These are phyloP conservation scores for Oryza rufipogon DNA, from an alignment of 176 grass and related monocot genomes.

Conservation along the genomic window DNA sequence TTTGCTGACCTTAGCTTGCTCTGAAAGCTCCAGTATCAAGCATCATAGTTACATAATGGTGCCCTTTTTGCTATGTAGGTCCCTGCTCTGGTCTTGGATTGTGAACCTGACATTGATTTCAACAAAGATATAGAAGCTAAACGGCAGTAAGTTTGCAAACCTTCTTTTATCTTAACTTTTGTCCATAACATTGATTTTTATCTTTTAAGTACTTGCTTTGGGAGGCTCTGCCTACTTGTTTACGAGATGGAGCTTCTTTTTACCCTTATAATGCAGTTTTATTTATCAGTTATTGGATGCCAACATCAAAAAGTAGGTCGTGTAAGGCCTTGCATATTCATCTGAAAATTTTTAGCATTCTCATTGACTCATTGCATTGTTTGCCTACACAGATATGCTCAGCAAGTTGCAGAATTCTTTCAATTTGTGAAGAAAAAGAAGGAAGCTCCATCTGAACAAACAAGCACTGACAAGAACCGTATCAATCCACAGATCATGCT, in stretches of 20 bases:
- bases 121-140: conserved; percentile 86
- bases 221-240: neutral
- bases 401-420: conserved; percentile 94
- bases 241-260: neutral
- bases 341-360: neutral
- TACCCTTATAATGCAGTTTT: neutral
- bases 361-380: neutral
- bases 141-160: conserved; percentile 60
- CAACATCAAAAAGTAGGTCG: neutral
- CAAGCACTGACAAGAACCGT: conserved; percentile 29
- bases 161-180: neutral
- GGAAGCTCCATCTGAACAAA: conserved; percentile 55
- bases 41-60: neutral
- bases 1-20: neutral
- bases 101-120: conserved; percentile 98
- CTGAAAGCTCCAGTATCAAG: conserved; percentile 14
- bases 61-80: conserved; percentile 58
- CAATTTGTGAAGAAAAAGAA: conserved; percentile 98
- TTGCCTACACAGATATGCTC: conserved; percentile 63
- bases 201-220: neutral
- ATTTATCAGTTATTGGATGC: neutral
- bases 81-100: conserved; percentile 90
- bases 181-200: neutral
- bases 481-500: conserved; percentile 58
- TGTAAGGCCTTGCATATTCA: neutral